Conservation (phyloP, 192 early-diverging fungal species). For the Umbelopsis sp. region DNA sequence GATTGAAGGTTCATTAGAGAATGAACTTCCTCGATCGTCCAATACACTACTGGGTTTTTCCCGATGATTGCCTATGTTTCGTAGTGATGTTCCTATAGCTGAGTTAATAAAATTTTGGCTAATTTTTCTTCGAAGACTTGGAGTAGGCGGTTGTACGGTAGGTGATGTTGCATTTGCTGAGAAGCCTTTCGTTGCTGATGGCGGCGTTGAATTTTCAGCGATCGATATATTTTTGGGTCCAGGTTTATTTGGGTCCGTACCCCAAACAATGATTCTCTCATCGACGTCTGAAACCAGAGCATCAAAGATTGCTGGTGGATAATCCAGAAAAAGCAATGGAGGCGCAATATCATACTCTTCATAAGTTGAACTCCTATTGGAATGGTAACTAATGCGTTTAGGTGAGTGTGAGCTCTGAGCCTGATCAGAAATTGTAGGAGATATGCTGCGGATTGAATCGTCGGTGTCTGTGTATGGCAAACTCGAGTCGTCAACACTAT, state of each 20-base stretch:
- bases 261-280: slow-evolving; percentile 39
- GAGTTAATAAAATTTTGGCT: not conserved
- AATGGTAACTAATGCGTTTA: too few species aligned
- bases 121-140: not conserved
- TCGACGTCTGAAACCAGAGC: slow-evolving; percentile 30
- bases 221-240: not conserved
- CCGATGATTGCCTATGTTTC: not conserved
- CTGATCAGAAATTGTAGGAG: not conserved
- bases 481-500: not conserved
- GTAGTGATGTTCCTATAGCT: not conserved
- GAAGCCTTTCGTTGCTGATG: not conserved
- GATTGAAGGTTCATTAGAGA: not conserved
- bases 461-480: not conserved
- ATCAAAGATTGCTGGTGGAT: slow-evolving; percentile 38
- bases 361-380: not conserved
- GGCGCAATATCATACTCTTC: slow-evolving; percentile 19
- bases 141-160: not conserved
- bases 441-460: not conserved
- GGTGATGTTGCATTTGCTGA: not conserved
- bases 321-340: slow-evolving; percentile 29
- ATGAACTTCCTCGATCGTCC: not conserved
- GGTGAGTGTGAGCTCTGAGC: not conserved
- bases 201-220: not conserved
- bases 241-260: slow-evolving; percentile 32
- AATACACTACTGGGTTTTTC: not conserved